phyloP scores from a whole-genome alignment of 1,284 basidiomycete species.

The Gomphus bonarii region DNA sequence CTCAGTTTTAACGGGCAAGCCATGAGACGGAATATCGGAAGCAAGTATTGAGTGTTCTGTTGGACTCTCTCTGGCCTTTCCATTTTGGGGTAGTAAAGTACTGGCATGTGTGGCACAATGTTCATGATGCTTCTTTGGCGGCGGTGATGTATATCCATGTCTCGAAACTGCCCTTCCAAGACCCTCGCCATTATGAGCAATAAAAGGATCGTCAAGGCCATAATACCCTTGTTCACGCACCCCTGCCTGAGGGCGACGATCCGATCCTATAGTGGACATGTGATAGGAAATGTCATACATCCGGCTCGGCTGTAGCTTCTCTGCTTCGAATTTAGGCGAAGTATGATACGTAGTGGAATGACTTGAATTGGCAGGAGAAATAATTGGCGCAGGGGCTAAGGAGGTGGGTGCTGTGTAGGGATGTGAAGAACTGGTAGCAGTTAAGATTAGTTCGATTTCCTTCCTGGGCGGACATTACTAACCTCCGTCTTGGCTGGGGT shows the following conservation, averaged over 20 bases:
- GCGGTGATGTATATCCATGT: not conserved
- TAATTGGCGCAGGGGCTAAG: not conserved
- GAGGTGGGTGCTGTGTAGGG: not conserved
- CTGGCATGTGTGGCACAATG: not conserved
- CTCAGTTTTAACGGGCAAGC: not conserved
- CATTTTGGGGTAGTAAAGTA: not conserved
- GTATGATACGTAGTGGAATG: not conserved
- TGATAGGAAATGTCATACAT: not conserved
- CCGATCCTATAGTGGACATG: not conserved
- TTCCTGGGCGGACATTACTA: not conserved
- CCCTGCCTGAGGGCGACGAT: not conserved
- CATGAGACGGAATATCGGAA: not conserved
- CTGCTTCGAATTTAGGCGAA: not conserved
- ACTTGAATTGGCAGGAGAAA: constrained; percentile 4
- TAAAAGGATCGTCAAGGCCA: constrained; percentile 7
- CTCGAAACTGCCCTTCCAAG: not conserved
- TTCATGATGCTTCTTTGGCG: not conserved
- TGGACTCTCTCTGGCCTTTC: not conserved
- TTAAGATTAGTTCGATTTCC: not conserved
- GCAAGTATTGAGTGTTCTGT: not conserved
- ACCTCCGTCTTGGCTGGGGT: not conserved
- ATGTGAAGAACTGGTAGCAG: not conserved
- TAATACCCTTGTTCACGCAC: not conserved
- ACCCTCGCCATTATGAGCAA: not conserved
- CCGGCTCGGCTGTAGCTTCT: not conserved